phyloP scores from a whole-genome alignment of 768 basidiomycete species.

The Grammothele lineata region DNA sequence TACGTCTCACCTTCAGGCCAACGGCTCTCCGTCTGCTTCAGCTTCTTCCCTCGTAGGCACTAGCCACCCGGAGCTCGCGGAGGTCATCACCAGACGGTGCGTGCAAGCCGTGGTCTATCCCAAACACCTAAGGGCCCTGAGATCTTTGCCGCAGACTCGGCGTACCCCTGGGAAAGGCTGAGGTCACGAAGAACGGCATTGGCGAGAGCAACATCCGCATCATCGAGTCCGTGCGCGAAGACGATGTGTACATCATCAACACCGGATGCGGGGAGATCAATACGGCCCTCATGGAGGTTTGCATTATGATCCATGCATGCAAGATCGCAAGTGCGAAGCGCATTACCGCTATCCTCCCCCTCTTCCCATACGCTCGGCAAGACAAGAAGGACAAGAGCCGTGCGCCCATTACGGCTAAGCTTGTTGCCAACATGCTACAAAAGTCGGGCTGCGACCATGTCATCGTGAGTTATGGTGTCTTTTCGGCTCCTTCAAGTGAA shows the following conservation, averaged over 20 bases:
- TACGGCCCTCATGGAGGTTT: conserved; percentile 94
- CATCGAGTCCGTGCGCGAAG: conserved; percentile 92
- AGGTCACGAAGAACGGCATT: conserved; percentile 83
- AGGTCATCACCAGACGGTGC: conserved; percentile 90
- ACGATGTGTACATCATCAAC: conserved; percentile 98
- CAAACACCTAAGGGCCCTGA: neutral
- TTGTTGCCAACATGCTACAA: conserved; percentile 97
- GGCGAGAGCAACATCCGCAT: conserved; percentile 92
- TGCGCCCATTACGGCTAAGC: conserved; percentile 96
- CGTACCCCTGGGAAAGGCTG: conserved; percentile 80
- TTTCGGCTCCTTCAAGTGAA: too few relatives aligned
- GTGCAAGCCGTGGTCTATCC: neutral
- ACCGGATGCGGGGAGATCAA: conserved; percentile 85
- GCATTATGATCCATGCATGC: conserved; percentile 99
- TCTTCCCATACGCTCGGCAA: conserved; percentile 96
- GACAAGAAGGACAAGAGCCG: conserved; percentile 99
- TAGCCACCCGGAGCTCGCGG: conserved; percentile 92
- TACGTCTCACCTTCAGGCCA: conserved; percentile 25
- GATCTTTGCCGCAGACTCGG: conserved; percentile 71
- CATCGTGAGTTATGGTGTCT: conserved; percentile 57
- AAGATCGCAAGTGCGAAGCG: conserved; percentile 98
- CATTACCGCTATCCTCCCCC: conserved; percentile 97
- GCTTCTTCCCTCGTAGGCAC: conserved; percentile 53
- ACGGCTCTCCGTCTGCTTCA: conserved; percentile 6
- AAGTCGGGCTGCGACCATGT: conserved; percentile 94